phyloP scores from a whole-genome alignment of 2,329 filamentous ascomycete genomes.

The Cordyceps militaris region DNA sequence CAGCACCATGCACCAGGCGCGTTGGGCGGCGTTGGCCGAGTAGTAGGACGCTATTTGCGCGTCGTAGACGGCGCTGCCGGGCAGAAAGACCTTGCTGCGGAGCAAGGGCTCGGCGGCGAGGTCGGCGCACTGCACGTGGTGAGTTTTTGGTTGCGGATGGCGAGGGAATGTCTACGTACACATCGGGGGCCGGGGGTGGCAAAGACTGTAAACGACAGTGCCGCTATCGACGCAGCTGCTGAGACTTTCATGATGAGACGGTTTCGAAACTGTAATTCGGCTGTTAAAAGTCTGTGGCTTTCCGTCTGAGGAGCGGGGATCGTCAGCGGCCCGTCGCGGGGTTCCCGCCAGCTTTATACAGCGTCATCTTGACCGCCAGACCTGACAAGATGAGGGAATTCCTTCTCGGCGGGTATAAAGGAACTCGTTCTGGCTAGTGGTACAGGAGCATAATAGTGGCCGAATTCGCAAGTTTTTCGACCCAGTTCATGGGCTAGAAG shows the following conservation, averaged over 20 bases:
- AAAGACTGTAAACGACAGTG: neutral
- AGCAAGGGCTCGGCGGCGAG: conserved; percentile 17
- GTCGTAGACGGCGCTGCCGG: conserved; percentile 18
- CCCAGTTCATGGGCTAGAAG: no score
- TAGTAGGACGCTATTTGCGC: conserved; percentile 22
- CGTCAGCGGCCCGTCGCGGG: neutral
- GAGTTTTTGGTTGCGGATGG: neutral
- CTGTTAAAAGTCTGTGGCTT: neutral
- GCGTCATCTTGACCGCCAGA: neutral
- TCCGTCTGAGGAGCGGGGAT: neutral
- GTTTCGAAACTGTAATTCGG: neutral
- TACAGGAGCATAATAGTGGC: neutral
- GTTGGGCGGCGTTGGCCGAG: conserved; percentile 25
- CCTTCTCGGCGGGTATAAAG: neutral
- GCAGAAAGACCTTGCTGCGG: conserved; percentile 19
- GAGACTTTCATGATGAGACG: neutral
- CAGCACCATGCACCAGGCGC: conserved; percentile 24
- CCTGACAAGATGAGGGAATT: neutral
- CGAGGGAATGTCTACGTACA: neutral
- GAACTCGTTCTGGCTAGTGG: neutral
- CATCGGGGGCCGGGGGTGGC: neutral
- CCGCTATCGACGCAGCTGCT: neutral
- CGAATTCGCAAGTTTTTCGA: neutral
- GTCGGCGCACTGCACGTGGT: conserved; percentile 18
- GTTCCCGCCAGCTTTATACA: neutral